Evolutionary conservation across 2,329 filamentous ascomycete genomes (phyloP).

Genomic region (Penicillium vulpinum): DNA sequence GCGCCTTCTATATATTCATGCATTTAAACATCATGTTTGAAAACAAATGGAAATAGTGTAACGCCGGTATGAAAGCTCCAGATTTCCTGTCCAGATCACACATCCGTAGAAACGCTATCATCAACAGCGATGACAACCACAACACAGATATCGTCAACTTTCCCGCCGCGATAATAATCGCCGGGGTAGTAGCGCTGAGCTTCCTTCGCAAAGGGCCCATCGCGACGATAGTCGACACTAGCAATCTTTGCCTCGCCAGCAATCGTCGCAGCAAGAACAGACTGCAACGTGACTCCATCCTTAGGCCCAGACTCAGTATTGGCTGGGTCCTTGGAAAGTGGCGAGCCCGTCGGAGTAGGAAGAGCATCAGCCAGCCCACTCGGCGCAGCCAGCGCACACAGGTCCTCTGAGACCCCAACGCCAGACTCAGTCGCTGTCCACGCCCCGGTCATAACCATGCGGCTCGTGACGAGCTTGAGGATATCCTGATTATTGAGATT

Average conservation of each 20-base stretch:
- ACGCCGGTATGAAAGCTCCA: neutral
- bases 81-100: neutral
- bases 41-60: neutral
- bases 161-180: conserved; percentile 87
- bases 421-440: conserved; percentile 68
- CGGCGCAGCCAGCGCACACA: conserved; percentile 56
- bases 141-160: conserved; percentile 93
- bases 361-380: conserved; percentile 42
- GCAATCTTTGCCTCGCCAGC: conserved; percentile 80
- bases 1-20: conserved; percentile 9
- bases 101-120: conserved; percentile 31
- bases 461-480: conserved; percentile 71
- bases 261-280: conserved; percentile 74
- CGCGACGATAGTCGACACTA: conserved; percentile 74
- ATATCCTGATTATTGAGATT: conserved; percentile 92
- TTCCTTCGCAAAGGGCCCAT: conserved; percentile 93
- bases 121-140: conserved; percentile 77
- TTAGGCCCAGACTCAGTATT: conserved; percentile 17
- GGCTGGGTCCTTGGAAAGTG: conserved; percentile 5
- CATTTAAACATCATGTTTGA: conserved; percentile 4
- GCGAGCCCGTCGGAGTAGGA: conserved; percentile 14
- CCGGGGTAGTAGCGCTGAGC: conserved; percentile 83
- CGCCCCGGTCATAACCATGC: conserved; percentile 72
- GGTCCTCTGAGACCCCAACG: conserved; percentile 62
- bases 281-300: conserved; percentile 64